Evolutionary conservation across 441 rosid species (phyloP).

Genomic region (Biscutella laevigata): DNA sequence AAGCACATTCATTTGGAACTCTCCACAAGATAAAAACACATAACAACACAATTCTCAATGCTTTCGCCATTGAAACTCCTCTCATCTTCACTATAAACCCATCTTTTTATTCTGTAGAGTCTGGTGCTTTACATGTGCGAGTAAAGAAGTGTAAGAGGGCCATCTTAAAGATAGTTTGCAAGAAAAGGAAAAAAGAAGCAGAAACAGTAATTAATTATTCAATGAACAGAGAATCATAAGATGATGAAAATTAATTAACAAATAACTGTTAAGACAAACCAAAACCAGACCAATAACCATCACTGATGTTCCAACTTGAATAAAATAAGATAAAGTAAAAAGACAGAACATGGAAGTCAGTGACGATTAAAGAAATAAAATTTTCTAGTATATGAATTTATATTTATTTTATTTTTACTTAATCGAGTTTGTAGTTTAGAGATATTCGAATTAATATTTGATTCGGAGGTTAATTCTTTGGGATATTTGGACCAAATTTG

Average conservation of each 20-base stretch:
- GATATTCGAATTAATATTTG: no score
- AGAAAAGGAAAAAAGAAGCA: neutral
- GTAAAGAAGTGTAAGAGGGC: constrained; percentile 2
- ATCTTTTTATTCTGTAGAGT: constrained; percentile 26
- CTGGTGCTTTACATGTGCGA: constrained; percentile 13
- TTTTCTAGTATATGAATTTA: no score
- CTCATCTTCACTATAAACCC: constrained; percentile 28
- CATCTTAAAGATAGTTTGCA: constrained; percentile 11
- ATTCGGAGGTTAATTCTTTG: no score
- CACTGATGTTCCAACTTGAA: neutral
- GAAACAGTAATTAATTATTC: constrained; percentile 13
- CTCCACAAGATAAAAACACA: constrained; percentile 31
- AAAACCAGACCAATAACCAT: neutral
- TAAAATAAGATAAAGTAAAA: neutral
- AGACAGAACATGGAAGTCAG: no score
- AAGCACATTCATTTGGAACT: constrained; percentile 29
- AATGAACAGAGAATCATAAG: constrained; percentile 16
- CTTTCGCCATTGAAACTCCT: constrained; percentile 13
- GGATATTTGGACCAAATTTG: no score
- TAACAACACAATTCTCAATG: constrained; percentile 28
- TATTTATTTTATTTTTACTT: no score
- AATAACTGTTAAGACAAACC: neutral
- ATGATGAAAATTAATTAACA: constrained; percentile 8
- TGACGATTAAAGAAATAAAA: no score
- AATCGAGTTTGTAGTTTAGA: no score